phyloP scores from a whole-genome alignment of 2,329 filamentous ascomycete species.

The Cladobotryum protrusum region DNA sequence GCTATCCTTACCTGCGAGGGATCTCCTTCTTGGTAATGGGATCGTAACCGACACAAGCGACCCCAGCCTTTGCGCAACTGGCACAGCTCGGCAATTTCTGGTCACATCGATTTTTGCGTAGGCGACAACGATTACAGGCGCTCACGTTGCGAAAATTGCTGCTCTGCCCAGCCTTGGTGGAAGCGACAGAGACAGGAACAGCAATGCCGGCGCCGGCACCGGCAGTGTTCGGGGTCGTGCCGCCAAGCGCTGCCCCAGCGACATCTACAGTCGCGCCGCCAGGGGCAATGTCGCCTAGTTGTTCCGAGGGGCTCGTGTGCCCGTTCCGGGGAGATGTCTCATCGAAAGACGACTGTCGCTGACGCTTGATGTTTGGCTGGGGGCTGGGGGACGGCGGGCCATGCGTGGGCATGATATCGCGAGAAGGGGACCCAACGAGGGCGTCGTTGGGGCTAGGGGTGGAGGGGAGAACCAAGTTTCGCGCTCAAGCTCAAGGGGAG shows the following conservation, averaged over 20 bases:
- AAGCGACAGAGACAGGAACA: conserved; percentile 18
- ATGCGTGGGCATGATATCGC: conserved; percentile 19
- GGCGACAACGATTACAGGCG: conserved; percentile 85
- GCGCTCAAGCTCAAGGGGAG: not conserved
- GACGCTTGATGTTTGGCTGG: conserved; percentile 47
- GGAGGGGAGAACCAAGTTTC: not conserved
- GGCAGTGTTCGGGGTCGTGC: conserved; percentile 17
- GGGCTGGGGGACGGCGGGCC: conserved; percentile 46
- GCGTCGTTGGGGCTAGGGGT: not conserved
- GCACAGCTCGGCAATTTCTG: conserved; percentile 86
- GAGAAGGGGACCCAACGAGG: not conserved
- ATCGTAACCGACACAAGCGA: conserved; percentile 91
- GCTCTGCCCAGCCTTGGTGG: conserved; percentile 48
- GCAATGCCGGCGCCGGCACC: conserved; percentile 18
- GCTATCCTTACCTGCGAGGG: conserved; percentile 71
- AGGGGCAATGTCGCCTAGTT: conserved; percentile 18
- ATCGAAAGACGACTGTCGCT: conserved; percentile 47
- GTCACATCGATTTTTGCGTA: conserved; percentile 93
- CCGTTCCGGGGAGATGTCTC: conserved; percentile 36
- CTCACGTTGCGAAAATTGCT: conserved; percentile 80
- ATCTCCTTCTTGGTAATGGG: conserved; percentile 96
- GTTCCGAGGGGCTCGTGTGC: conserved; percentile 23
- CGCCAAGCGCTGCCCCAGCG: not conserved
- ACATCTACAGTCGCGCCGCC: conserved; percentile 19
- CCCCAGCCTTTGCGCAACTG: conserved; percentile 86